A percentile compares a stretch with the other conserved stretches of the same genome.
These are phyloP conservation scores for Mentha longifolia DNA, from an alignment of 257 asterid species.

Conservation along the genomic window DNA sequence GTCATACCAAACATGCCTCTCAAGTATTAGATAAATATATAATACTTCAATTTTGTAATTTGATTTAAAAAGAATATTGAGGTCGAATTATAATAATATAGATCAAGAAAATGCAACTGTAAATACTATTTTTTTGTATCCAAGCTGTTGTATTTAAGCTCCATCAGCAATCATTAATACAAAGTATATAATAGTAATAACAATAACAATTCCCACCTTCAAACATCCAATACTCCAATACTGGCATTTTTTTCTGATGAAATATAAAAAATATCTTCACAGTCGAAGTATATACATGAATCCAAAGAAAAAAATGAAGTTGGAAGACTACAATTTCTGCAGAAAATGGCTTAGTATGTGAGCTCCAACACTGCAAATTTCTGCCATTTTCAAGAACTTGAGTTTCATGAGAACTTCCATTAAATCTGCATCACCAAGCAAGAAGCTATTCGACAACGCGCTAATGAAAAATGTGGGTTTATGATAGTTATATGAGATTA, in stretches of 20 bases:
- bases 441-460: not conserved
- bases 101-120: not conserved
- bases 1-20: too few relatives aligned
- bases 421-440: slow-evolving; percentile 25
- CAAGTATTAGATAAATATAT: too few relatives aligned
- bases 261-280: not conserved
- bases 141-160: not conserved
- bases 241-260: not conserved
- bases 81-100: too few relatives aligned
- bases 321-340: not conserved
- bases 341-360: not conserved
- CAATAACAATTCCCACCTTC: not conserved
- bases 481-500: not conserved
- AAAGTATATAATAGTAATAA: not conserved
- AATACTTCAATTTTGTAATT: too few relatives aligned
- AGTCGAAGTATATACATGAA: slow-evolving; percentile 1
- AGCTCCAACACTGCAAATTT: not conserved
- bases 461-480: too few relatives aligned
- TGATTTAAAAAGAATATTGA: too few relatives aligned
- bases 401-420: not conserved
- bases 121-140: not conserved
- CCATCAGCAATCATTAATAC: not conserved
- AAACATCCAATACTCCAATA: slow-evolving; percentile 6
- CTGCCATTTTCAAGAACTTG: slow-evolving; percentile 12
- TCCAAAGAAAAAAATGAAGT: not conserved